phyloP scores from a whole-genome alignment of 257 asterid genomes.

The Solanum neorickii region DNA sequence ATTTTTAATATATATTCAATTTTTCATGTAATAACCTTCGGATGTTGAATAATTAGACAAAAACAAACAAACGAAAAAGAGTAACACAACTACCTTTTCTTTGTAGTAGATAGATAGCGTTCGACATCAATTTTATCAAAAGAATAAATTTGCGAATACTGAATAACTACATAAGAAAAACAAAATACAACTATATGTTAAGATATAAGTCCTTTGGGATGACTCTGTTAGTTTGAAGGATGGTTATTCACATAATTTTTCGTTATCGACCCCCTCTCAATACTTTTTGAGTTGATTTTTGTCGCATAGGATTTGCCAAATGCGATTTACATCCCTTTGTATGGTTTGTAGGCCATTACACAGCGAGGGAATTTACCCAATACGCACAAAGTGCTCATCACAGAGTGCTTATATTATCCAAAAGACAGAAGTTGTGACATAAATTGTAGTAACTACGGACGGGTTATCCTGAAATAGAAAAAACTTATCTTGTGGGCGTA shows the following conservation, averaged over 20 bases:
- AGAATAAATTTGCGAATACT: not conserved
- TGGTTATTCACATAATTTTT: too few species aligned
- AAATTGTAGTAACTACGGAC: too few species aligned
- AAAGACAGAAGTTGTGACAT: too few species aligned
- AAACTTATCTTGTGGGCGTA: not conserved
- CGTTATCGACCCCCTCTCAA: fast-evolving
- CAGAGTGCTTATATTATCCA: too few species aligned
- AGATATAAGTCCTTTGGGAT: not conserved
- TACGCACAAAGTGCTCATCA: too few species aligned
- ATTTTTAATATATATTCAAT: too few species aligned
- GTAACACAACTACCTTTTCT: not conserved
- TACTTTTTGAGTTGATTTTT: too few species aligned
- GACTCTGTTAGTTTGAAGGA: too few species aligned
- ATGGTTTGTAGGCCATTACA: too few species aligned
- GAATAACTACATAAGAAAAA: not conserved
- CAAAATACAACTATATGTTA: too few species aligned
- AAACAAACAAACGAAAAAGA: not conserved
- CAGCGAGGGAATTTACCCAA: fast-evolving
- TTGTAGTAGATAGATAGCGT: not conserved
- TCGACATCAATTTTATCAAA: not conserved
- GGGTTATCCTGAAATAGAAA: not conserved
- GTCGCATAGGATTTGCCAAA: fast-evolving
- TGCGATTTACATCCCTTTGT: too few species aligned
- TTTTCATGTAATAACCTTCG: not conserved
- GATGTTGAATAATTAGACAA: not conserved